These are phyloP conservation scores for Neonectria hederae DNA, from an alignment of 2,329 filamentous ascomycete species.

Conservation along the genomic window DNA sequence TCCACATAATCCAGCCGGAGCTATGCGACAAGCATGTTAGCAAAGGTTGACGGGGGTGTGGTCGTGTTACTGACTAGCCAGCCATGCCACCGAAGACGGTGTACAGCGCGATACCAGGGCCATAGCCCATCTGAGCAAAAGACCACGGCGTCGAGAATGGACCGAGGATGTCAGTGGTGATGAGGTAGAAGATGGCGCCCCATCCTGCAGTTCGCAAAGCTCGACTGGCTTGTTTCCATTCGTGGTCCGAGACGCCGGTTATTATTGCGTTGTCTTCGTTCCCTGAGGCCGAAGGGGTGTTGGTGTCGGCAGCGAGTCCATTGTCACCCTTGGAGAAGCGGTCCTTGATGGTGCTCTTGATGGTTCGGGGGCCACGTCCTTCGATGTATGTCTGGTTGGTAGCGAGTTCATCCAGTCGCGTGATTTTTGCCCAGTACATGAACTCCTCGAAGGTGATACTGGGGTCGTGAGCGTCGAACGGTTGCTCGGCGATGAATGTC, in stretches of 20 bases:
- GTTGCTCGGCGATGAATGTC: neutral
- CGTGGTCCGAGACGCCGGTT: neutral
- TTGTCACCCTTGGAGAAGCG: neutral
- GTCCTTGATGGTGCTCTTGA: neutral
- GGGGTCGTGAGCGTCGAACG: neutral
- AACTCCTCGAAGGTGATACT: neutral
- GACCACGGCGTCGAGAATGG: neutral
- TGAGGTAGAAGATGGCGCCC: neutral
- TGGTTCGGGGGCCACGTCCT: neutral
- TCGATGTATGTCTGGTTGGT: neutral
- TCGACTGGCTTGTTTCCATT: neutral
- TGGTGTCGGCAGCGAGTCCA: neutral
- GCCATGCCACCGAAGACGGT: neutral
- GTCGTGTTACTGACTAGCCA: neutral
- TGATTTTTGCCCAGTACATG: neutral
- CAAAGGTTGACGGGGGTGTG: neutral
- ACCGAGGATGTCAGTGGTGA: neutral
- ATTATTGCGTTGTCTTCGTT: neutral
- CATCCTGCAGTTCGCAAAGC: neutral
- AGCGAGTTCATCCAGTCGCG: neutral
- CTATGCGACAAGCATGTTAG: neutral
- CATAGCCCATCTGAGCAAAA: neutral
- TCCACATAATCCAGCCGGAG: neutral
- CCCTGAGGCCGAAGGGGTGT: neutral
- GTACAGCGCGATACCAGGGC: neutral